Conservation (phyloP, 2,329 filamentous ascomycete species). For the Phyllosticta paracitricarpa region DNA sequence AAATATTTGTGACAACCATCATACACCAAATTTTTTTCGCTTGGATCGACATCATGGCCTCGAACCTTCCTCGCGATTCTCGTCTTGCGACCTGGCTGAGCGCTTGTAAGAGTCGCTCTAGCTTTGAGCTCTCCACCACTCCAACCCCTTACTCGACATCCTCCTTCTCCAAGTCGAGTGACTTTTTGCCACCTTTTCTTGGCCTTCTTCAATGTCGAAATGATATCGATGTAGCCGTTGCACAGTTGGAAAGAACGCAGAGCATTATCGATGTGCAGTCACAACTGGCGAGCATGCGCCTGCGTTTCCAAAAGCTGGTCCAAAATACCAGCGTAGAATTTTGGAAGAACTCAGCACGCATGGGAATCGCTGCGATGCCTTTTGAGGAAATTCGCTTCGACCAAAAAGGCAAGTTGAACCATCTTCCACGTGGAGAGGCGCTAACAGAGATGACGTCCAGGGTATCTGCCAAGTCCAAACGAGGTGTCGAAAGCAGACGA, state of each 20-base stretch:
- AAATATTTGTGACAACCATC: neutral
- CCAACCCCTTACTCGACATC: neutral
- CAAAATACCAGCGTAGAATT: neutral
- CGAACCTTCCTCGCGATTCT: neutral
- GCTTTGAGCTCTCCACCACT: neutral
- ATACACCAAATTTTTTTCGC: neutral
- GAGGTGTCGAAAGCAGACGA: neutral
- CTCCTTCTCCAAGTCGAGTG: neutral
- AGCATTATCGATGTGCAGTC: neutral
- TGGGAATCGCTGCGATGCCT: neutral
- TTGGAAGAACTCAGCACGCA: neutral
- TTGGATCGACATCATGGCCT: neutral
- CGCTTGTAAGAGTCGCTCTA: neutral
- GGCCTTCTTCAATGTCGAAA: neutral
- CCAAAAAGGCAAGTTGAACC: neutral
- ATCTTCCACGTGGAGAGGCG: neutral
- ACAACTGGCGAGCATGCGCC: neutral
- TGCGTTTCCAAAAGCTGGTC: neutral
- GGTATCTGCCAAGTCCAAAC: neutral
- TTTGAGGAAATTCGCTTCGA: neutral
- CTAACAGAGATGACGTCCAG: neutral
- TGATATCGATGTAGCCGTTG: neutral
- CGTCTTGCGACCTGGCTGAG: neutral
- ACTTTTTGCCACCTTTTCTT: neutral
- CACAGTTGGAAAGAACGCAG: neutral